These are phyloP conservation scores for Suhomyces kunorum DNA, from an alignment of 1,139 yeast genomes.

Conservation along the genomic window DNA sequence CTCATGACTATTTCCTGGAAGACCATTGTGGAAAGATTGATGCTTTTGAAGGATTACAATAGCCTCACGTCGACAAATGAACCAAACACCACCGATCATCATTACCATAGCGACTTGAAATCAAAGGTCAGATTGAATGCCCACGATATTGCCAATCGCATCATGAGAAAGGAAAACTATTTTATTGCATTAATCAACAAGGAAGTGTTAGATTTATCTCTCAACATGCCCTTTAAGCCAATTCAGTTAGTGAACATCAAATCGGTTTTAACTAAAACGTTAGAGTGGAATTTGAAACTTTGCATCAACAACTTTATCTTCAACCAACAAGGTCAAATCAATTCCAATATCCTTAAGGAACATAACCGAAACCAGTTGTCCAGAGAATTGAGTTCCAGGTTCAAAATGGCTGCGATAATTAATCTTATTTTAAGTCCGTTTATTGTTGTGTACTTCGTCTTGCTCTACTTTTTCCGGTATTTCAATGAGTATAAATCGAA, in stretches of 20 bases:
- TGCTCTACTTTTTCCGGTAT: constrained; percentile 83
- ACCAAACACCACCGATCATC: constrained; percentile 20
- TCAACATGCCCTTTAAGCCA: constrained; percentile 36
- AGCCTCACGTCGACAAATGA: constrained; percentile 56
- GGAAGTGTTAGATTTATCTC: constrained; percentile 64
- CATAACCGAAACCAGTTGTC: constrained; percentile 67
- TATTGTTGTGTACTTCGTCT: constrained; percentile 75
- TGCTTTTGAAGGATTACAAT: constrained; percentile 76
- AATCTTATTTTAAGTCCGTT: constrained; percentile 84
- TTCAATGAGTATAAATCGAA: constrained; percentile 90
- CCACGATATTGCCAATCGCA: constrained; percentile 91
- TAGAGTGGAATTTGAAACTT: constrained; percentile 91
- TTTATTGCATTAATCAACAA: constrained; percentile 86
- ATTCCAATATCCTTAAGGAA: constrained; percentile 70
- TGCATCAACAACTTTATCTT: constrained; percentile 88
- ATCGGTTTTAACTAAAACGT: constrained; percentile 70
- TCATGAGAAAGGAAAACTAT: constrained; percentile 93
- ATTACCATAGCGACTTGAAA: constrained; percentile 54
- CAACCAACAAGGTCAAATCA: constrained; percentile 81
- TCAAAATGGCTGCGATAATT: constrained; percentile 83
- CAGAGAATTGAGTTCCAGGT: constrained; percentile 72
- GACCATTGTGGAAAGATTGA: constrained; percentile 74
- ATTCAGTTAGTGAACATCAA: constrained; percentile 25
- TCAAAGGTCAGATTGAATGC: constrained; percentile 81
- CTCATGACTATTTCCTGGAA: constrained; percentile 94